phyloP scores from a whole-genome alignment of 2,329 filamentous ascomycete species.

The Fusarium devonianum region DNA sequence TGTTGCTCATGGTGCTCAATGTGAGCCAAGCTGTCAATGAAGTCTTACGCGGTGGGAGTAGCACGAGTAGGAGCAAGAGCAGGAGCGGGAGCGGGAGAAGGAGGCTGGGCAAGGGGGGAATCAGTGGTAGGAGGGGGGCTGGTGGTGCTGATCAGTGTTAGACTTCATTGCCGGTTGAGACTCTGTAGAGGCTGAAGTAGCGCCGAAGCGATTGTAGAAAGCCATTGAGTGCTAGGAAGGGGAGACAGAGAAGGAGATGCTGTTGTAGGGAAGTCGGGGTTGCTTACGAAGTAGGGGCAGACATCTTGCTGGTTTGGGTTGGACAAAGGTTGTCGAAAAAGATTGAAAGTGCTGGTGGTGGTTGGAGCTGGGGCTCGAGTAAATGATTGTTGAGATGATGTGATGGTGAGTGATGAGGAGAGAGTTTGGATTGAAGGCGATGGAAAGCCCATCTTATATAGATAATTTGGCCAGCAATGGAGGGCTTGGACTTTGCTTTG shows the following conservation, averaged over 20 bases:
- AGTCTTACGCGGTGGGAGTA: slow-evolving; percentile 28
- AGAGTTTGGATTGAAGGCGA: slow-evolving; percentile 18
- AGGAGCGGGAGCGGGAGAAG: slow-evolving; percentile 28
- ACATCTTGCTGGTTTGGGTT: slow-evolving; percentile 36
- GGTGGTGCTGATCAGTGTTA: slow-evolving; percentile 36
- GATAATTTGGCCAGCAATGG: slow-evolving; percentile 16
- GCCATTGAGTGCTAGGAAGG: neutral
- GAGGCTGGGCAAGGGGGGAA: slow-evolving; percentile 32
- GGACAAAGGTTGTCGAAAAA: slow-evolving; percentile 29
- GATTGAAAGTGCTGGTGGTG: slow-evolving; percentile 21
- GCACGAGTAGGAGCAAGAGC: slow-evolving; percentile 27
- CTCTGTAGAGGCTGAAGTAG: slow-evolving; percentile 6
- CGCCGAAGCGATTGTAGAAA: slow-evolving; percentile 12
- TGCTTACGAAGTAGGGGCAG: slow-evolving; percentile 41
- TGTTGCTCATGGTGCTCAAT: neutral
- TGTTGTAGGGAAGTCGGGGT: neutral
- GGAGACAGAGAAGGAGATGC: neutral
- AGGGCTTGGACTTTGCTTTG: slow-evolving; percentile 18
- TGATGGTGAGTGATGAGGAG: slow-evolving; percentile 35
- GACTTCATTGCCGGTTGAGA: slow-evolving; percentile 20
- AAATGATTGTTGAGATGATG: slow-evolving; percentile 36
- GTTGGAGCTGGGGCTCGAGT: slow-evolving; percentile 34
- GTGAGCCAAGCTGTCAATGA: slow-evolving; percentile 1
- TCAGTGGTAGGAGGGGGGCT: slow-evolving; percentile 31
- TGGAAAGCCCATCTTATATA: slow-evolving; percentile 37